Evolutionary conservation across 2,329 filamentous ascomycete genomes (phyloP).

Genomic region (Botryosphaeria dothidea): DNA sequence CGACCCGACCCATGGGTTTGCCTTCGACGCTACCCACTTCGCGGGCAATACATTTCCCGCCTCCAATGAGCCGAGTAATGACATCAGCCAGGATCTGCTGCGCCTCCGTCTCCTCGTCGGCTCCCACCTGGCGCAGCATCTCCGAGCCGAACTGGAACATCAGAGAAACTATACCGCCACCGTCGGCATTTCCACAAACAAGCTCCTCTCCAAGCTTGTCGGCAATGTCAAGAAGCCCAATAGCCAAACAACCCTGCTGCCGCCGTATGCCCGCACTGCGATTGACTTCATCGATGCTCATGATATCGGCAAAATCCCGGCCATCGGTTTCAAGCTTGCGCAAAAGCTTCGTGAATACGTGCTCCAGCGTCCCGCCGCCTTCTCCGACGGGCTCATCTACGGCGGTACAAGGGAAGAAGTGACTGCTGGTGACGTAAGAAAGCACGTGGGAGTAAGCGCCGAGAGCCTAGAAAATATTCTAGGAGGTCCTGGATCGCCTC

Average conservation of each 20-base stretch:
- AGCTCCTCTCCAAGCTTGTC: conserved; percentile 80
- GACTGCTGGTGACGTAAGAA: conserved; percentile 57
- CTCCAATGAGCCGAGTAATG: conserved; percentile 4
- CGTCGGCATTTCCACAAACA: conserved; percentile 84
- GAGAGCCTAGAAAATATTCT: conserved; percentile 68
- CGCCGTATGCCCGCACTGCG: conserved; percentile 62
- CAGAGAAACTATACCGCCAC: conserved; percentile 84
- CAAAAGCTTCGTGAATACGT: conserved; percentile 66
- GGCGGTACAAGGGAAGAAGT: conserved; percentile 44
- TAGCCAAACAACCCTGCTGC: conserved; percentile 80
- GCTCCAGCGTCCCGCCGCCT: conserved; percentile 46
- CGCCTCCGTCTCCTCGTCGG: conserved; percentile 68
- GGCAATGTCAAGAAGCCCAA: conserved; percentile 84
- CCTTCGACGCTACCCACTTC: conserved; percentile 69
- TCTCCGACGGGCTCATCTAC: conserved; percentile 49
- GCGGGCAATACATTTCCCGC: conserved; percentile 64
- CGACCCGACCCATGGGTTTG: conserved; percentile 79
- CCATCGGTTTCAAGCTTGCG: conserved; percentile 79
- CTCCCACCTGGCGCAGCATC: conserved; percentile 75
- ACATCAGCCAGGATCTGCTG: conserved; percentile 39
- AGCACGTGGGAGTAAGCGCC: conserved; percentile 63
- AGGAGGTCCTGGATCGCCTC: conserved; percentile 67
- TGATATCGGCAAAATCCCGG: conserved; percentile 78
- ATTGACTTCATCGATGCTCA: conserved; percentile 72
- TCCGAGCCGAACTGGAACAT: conserved; percentile 72